A percentile compares a stretch with the other conserved stretches of the same genome.
These are phyloP conservation scores for Rhazya stricta DNA, from an alignment of 257 asterid species.

Conservation along the genomic window DNA sequence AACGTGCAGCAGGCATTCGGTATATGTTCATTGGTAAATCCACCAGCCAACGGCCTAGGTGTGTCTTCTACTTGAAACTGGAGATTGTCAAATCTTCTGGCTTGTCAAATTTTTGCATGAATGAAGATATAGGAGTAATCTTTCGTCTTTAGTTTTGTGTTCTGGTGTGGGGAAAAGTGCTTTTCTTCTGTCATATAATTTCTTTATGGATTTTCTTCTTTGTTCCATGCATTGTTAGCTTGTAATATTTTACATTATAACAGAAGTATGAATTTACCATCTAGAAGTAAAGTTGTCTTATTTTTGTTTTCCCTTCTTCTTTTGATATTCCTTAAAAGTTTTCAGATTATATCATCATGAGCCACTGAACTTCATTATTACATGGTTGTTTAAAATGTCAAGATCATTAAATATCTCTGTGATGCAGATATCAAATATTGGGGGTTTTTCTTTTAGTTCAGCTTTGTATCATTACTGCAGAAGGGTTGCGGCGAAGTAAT, in stretches of 20 bases:
- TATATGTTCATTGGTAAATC: conserved; percentile 90
- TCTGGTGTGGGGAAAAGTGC: conserved; percentile 1
- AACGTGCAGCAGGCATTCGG: conserved; percentile 88
- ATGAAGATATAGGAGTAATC: neutral
- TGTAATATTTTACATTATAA: no score
- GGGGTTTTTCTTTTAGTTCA: conserved; percentile 96
- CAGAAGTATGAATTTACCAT: neutral
- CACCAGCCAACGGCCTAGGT: conserved; percentile 89
- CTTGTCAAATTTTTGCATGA: neutral
- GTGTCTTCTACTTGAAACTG: conserved; percentile 12
- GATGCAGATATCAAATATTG: conserved; percentile 87
- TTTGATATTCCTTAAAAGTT: neutral
- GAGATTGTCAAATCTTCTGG: neutral
- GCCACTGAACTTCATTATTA: neutral
- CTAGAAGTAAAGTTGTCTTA: neutral
- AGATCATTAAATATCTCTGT: conserved; percentile 16
- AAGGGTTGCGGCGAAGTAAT: conserved; percentile 81
- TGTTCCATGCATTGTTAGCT: neutral
- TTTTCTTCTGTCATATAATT: conserved; percentile 6
- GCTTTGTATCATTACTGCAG: conserved; percentile 88
- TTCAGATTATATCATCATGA: neutral
- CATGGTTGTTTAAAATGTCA: neutral
- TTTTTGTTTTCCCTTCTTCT: neutral
- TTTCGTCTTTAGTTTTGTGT: conserved; percentile 1
- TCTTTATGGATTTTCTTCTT: neutral